Percentiles rank a stretch among this genome's conserved stretches.
Evolutionary conservation across 345 rosid genomes (phyloP).

Genomic region (Erodium maritimum): DNA sequence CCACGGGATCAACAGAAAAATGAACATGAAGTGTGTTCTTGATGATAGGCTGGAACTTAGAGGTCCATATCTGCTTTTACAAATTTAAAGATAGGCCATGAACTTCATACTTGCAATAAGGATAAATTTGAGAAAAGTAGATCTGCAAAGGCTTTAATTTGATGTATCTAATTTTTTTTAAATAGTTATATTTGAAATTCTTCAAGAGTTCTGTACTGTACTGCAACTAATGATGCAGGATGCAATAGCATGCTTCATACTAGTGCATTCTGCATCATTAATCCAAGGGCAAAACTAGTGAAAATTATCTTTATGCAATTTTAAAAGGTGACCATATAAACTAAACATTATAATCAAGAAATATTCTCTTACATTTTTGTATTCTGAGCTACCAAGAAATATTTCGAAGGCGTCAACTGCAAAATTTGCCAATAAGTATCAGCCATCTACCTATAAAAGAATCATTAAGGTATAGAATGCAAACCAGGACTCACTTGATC

Average conservation of each 20-base stretch:
- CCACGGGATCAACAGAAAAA: slow-evolving; percentile 72
- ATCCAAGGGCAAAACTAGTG: not conserved
- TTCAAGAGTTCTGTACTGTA: not conserved
- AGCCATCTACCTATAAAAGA: slow-evolving; percentile 11
- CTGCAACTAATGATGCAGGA: not conserved
- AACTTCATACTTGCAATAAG: not conserved
- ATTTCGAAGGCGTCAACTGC: slow-evolving; percentile 74
- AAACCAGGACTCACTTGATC: slow-evolving; percentile 38
- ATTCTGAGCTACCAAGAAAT: slow-evolving; percentile 48
- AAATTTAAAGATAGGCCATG: slow-evolving; percentile 9
- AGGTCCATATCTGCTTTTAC: slow-evolving; percentile 57
- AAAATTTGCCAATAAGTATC: slow-evolving; percentile 13
- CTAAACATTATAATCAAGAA: not conserved
- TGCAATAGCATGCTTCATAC: not conserved
- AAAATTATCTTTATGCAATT: not conserved
- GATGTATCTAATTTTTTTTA: not conserved
- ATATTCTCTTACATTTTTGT: slow-evolving; percentile 46
- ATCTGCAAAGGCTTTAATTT: not conserved
- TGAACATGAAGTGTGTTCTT: slow-evolving; percentile 35
- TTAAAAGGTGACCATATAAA: too few relatives aligned
- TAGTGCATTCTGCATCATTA: too few relatives aligned
- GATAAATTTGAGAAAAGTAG: not conserved
- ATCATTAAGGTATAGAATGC: slow-evolving; percentile 1
- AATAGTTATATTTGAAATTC: not conserved
- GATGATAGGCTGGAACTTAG: slow-evolving; percentile 40